Conservation (phyloP, 805 yeast species). For the Candida palmyrensis region DNA sequence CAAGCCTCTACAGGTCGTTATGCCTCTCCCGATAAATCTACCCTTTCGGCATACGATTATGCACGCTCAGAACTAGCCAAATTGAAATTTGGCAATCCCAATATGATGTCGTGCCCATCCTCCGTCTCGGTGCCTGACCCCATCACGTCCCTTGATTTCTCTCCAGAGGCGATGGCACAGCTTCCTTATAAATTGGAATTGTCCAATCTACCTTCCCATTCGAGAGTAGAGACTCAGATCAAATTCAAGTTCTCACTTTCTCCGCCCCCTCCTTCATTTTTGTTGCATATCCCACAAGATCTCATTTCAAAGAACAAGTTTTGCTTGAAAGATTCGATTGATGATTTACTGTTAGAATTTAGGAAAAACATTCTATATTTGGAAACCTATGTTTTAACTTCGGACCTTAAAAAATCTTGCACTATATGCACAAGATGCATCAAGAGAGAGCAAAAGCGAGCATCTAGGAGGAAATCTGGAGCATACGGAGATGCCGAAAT, state of each 20-base stretch:
- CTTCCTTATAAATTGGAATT: slow-evolving; percentile 50
- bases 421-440: slow-evolving; percentile 85
- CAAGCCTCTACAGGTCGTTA: background rate
- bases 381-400: slow-evolving; percentile 76
- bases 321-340: slow-evolving; percentile 52
- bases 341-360: slow-evolving; percentile 35
- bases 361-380: slow-evolving; percentile 55
- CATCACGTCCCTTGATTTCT: slow-evolving; percentile 30
- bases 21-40: slow-evolving; percentile 1
- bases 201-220: slow-evolving; percentile 65
- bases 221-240: slow-evolving; percentile 95
- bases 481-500: background rate
- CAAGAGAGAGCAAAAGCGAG: slow-evolving; percentile 89
- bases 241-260: slow-evolving; percentile 63
- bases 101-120: slow-evolving; percentile 32
- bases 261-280: slow-evolving; percentile 71
- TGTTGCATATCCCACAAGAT: slow-evolving; percentile 80
- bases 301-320: slow-evolving; percentile 83
- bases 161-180: slow-evolving; percentile 25
- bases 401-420: slow-evolving; percentile 46
- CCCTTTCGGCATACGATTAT: slow-evolving; percentile 2
- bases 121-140: slow-evolving; percentile 27
- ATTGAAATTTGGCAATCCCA: slow-evolving; percentile 47
- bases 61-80: slow-evolving; percentile 35
- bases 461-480: slow-evolving; percentile 85